Conservation (phyloP, 495 filamentous ascomycete species). For the Parmelia sp. region DNA sequence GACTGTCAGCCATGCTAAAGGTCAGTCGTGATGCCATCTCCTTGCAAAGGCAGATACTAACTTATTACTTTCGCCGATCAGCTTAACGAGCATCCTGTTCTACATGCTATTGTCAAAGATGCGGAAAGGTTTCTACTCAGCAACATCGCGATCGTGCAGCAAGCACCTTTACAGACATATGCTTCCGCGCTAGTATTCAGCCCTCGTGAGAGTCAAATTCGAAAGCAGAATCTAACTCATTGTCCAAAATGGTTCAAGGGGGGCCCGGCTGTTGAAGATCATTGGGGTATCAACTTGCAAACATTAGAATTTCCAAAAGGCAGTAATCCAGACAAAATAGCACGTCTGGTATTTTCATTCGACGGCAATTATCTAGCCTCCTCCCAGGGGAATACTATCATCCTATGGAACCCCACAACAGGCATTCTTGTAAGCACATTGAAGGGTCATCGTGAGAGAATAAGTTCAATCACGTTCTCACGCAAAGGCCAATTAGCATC, state of each 20-base stretch:
- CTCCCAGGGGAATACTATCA: conserved; percentile 26
- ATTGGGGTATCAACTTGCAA: conserved; percentile 21
- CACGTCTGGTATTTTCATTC: conserved; percentile 32
- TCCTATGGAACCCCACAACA: conserved; percentile 33
- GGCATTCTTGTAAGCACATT: conserved; percentile 24
- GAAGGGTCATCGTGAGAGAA: conserved; percentile 21
- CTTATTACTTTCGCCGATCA: background rate
- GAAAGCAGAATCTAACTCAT: conserved; percentile 8
- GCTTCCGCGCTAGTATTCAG: conserved; percentile 29
- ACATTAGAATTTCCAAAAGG: no score
- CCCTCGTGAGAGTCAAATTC: conserved; percentile 26
- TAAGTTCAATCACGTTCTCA: conserved; percentile 30
- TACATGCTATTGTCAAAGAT: conserved; percentile 5
- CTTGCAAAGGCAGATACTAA: conserved; percentile 4
- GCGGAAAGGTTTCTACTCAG: conserved; percentile 18
- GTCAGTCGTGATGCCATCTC: conserved; percentile 12
- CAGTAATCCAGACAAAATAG: no score
- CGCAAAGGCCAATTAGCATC: conserved; percentile 28
- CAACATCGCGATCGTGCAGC: conserved; percentile 23
- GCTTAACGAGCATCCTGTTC: background rate
- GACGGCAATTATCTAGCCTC: conserved; percentile 31
- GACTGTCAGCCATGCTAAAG: background rate
- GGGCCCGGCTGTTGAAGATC: conserved; percentile 23
- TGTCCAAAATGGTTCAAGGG: conserved; percentile 29
- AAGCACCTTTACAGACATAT: conserved; percentile 30